Conservation (phyloP, 2,329 filamentous ascomycete genomes). For the Xylaria sp. region DNA sequence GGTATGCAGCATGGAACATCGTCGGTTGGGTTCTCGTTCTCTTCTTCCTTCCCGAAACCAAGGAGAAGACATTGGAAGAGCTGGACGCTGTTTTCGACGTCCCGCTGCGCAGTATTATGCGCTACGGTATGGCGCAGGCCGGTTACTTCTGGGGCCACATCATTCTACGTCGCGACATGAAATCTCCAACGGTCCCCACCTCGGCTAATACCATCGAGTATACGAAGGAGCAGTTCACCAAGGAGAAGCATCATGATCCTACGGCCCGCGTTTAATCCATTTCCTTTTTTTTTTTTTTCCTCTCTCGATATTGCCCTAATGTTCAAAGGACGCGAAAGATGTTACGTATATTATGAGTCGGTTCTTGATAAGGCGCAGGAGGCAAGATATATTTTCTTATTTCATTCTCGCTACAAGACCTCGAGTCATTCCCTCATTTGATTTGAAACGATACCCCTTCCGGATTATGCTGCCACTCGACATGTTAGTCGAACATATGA, state of each 20-base stretch:
- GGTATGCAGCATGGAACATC: slow-evolving; percentile 62
- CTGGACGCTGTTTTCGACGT: slow-evolving; percentile 55
- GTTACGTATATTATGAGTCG: background rate
- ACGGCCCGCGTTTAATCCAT: slow-evolving; percentile 44
- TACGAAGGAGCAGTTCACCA: slow-evolving; percentile 41
- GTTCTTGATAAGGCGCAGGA: slow-evolving; percentile 9
- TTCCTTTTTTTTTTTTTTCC: no score
- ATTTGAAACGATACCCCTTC: slow-evolving; percentile 27
- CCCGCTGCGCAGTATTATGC: slow-evolving; percentile 45
- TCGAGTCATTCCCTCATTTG: slow-evolving; percentile 25
- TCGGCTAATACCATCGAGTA: slow-evolving; percentile 43
- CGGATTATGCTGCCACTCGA: background rate
- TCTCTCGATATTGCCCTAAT: background rate
- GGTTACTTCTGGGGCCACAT: slow-evolving; percentile 50
- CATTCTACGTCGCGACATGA: slow-evolving; percentile 47
- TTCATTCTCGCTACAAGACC: background rate
- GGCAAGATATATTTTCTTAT: background rate
- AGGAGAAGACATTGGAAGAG: slow-evolving; percentile 59
- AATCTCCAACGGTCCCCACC: slow-evolving; percentile 43
- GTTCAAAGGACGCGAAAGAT: background rate
- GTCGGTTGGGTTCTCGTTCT: slow-evolving; percentile 58
- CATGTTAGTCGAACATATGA: slow-evolving; percentile 9
- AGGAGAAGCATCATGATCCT: slow-evolving; percentile 46
- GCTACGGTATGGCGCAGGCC: slow-evolving; percentile 52
- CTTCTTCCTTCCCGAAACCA: slow-evolving; percentile 57